phyloP scores from a whole-genome alignment of 1,284 basidiomycete species.

The Xerocomus cyaneibrunnescens region DNA sequence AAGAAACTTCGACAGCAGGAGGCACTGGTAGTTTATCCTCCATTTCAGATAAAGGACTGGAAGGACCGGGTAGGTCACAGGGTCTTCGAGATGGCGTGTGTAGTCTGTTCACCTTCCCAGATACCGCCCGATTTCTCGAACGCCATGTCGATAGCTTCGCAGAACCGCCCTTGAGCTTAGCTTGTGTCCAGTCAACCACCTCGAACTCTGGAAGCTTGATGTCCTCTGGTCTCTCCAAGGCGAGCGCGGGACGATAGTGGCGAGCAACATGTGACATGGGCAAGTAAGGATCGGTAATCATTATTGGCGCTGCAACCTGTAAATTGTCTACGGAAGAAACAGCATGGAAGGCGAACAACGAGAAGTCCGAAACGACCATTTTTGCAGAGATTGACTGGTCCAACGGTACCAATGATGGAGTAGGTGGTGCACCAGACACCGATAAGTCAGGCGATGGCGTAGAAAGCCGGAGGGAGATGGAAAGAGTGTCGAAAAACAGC shows the following conservation, averaged over 20 bases:
- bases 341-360: constrained; percentile 48
- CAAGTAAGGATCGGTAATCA: constrained; percentile 63
- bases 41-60: constrained; percentile 19
- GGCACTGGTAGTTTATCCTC: constrained; percentile 12
- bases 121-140: constrained; percentile 32
- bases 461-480: constrained; percentile 33
- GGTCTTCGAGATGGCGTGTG: constrained; percentile 21
- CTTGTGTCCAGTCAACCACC: constrained; percentile 61
- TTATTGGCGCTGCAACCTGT: constrained; percentile 51
- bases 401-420: background rate
- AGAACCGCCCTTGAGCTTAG: constrained; percentile 41
- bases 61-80: constrained; percentile 19
- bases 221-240: constrained; percentile 22
- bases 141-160: constrained; percentile 64
- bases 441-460: constrained; percentile 4
- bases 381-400: constrained; percentile 32
- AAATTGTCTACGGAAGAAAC: constrained; percentile 23
- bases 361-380: constrained; percentile 46
- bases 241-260: constrained; percentile 43
- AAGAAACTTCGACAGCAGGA: constrained; percentile 23
- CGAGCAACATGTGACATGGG: constrained; percentile 46
- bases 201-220: constrained; percentile 53
- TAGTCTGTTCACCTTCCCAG: constrained; percentile 14
- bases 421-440: constrained; percentile 6
- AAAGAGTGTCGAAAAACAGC: constrained; percentile 54